These are phyloP conservation scores for Podospora pseudocomata DNA, from an alignment of 495 filamentous ascomycete genomes.

Conservation along the genomic window DNA sequence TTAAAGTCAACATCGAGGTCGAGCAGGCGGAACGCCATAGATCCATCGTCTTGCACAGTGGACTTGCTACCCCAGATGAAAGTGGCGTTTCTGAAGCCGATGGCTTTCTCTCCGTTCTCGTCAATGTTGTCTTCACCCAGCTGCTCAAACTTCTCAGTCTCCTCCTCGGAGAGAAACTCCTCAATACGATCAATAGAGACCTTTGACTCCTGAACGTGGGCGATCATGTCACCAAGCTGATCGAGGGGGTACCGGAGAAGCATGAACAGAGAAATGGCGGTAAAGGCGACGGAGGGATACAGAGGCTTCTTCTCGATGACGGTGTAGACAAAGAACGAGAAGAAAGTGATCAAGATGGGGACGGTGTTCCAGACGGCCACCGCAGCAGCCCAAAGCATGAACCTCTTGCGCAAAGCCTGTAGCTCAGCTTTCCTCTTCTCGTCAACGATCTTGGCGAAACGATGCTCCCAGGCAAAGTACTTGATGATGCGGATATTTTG, in stretches of 20 bases:
- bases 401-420: conserved; percentile 70
- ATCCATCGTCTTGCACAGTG: conserved; percentile 54
- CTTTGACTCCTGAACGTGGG: conserved; percentile 95
- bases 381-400: conserved; percentile 86
- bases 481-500: conserved; percentile 99
- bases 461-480: conserved; percentile 97
- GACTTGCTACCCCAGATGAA: conserved; percentile 82
- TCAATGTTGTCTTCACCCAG: conserved; percentile 61
- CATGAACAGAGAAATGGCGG: conserved; percentile 90
- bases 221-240: conserved; percentile 98
- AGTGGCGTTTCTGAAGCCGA: conserved; percentile 80
- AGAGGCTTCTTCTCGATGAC: conserved; percentile 84
- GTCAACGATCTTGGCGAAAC: conserved; percentile 80
- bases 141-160: conserved; percentile 95
- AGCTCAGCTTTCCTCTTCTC: conserved; percentile 83
- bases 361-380: conserved; percentile 96
- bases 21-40: conserved; percentile 74
- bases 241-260: conserved; percentile 93
- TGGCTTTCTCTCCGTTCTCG: conserved; percentile 57
- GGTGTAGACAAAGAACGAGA: conserved; percentile 92
- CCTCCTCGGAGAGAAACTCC: conserved; percentile 88
- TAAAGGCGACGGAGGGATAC: conserved; percentile 92
- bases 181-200: conserved; percentile 97
- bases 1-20: conserved; percentile 74
- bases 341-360: conserved; percentile 90